A percentile compares a stretch with the other conserved stretches of the same genome.
Evolutionary conservation across 225 moss, liverwort and hornwort species (phyloP).

Genomic region (Marchantia paleacea): DNA sequence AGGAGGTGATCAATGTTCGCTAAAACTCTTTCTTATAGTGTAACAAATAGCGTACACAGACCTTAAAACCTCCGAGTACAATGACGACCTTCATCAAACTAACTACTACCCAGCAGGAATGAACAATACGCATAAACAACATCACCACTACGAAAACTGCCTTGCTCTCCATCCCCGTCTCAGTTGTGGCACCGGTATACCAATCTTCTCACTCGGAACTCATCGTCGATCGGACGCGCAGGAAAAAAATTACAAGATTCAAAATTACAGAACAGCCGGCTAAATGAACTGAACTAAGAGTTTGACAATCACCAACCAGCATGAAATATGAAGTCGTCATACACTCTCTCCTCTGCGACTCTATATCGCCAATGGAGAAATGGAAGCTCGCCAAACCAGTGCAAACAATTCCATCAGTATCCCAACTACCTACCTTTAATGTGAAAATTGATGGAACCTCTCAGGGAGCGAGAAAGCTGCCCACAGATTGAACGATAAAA

Average conservation of each 20-base stretch:
- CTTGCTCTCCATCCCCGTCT: no score
- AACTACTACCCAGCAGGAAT: no score
- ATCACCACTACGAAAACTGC: no score
- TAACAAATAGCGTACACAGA: no score
- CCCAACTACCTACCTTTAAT: background rate
- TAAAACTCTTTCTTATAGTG: no score
- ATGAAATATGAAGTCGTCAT: background rate
- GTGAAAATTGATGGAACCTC: background rate
- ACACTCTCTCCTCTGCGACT: background rate
- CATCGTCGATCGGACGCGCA: background rate
- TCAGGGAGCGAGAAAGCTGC: background rate
- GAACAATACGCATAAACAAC: no score
- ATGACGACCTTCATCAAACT: no score
- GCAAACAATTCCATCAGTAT: background rate
- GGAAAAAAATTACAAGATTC: background rate
- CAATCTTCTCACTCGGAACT: background rate
- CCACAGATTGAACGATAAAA: background rate
- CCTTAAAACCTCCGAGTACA: no score
- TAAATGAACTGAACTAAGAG: background rate
- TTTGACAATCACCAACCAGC: background rate
- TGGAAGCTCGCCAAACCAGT: background rate
- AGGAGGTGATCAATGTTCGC: no score
- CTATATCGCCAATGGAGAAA: background rate
- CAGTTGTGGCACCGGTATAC: background rate
- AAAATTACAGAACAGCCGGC: background rate